Conservation (phyloP, 2,329 filamentous ascomycete genomes). For the Microdochium nivale region DNA sequence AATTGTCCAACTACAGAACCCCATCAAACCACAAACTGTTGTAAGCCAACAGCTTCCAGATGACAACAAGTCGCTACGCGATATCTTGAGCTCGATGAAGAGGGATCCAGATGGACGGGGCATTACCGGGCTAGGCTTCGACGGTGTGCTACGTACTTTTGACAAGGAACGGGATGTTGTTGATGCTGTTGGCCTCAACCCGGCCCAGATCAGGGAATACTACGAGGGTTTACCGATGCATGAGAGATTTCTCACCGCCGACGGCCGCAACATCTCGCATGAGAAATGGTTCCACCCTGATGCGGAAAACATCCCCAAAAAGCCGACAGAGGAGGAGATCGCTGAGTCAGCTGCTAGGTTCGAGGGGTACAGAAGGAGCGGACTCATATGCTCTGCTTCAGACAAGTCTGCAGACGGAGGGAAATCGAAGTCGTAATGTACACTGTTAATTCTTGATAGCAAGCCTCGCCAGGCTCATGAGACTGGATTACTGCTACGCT, state of each 20-base stretch:
- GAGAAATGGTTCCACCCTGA: slow-evolving; percentile 9
- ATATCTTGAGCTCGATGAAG: too few relatives aligned
- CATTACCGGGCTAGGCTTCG: slow-evolving; percentile 7
- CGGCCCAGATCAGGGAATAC: slow-evolving; percentile 10
- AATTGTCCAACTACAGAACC: too few relatives aligned
- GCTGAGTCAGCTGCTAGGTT: neutral
- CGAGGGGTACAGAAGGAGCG: neutral
- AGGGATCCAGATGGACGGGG: too few relatives aligned
- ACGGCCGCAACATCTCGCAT: slow-evolving; percentile 7
- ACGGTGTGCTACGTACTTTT: slow-evolving; percentile 8
- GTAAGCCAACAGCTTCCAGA: too few relatives aligned
- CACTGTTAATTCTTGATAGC: neutral
- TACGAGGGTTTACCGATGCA: slow-evolving; percentile 4
- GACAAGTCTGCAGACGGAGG: neutral
- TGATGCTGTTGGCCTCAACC: slow-evolving; percentile 7
- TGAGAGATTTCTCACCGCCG: slow-evolving; percentile 6
- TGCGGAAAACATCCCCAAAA: slow-evolving; percentile 7
- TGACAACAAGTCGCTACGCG: too few relatives aligned
- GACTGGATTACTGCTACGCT: neutral
- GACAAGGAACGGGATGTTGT: slow-evolving; percentile 8
- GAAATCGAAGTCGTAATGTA: neutral
- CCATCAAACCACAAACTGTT: too few relatives aligned
- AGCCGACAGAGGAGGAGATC: slow-evolving; percentile 8
- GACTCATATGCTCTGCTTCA: neutral
- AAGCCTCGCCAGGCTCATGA: neutral